Conservation (phyloP, 768 basidiomycete species). For the Mycena maculata region DNA sequence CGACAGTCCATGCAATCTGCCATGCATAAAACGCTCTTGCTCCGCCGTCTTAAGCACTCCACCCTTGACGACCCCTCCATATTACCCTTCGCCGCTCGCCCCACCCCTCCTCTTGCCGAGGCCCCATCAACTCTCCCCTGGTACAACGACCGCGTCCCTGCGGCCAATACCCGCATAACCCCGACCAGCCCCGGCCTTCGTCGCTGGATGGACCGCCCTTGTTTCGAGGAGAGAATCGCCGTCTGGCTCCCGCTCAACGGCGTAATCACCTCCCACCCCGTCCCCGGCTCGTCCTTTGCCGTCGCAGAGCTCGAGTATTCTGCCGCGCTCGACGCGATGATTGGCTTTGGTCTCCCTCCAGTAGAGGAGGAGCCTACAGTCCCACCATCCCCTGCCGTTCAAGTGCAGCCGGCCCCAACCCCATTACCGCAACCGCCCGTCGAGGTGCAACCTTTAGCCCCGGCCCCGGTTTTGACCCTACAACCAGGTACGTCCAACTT, state of each 20-base stretch:
- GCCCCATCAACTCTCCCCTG: constrained; percentile 22
- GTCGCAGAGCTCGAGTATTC: constrained; percentile 82
- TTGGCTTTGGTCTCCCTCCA: constrained; percentile 56
- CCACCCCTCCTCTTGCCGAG: constrained; percentile 26
- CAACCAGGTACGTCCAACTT: constrained; percentile 19
- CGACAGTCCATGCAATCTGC: constrained; percentile 55
- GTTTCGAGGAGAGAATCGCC: constrained; percentile 77
- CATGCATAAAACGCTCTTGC: constrained; percentile 64
- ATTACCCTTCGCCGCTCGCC: constrained; percentile 36
- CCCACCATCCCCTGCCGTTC: constrained; percentile 32
- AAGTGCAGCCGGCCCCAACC: not conserved
- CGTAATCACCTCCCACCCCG: constrained; percentile 51
- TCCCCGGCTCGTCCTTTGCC: constrained; percentile 63
- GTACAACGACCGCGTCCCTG: constrained; percentile 27
- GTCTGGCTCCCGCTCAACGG: constrained; percentile 62
- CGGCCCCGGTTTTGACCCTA: no score
- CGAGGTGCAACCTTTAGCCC: constrained; percentile 20
- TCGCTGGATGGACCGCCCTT: constrained; percentile 78
- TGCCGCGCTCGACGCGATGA: constrained; percentile 71
- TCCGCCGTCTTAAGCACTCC: constrained; percentile 54
- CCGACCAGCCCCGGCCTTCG: constrained; percentile 67
- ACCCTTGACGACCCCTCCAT: constrained; percentile 26
- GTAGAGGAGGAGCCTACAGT: constrained; percentile 35
- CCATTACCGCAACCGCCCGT: constrained; percentile 16
- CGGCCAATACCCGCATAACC: constrained; percentile 42